Conservation (phyloP, 2,329 filamentous ascomycete species). For the Penicillium sp. region DNA sequence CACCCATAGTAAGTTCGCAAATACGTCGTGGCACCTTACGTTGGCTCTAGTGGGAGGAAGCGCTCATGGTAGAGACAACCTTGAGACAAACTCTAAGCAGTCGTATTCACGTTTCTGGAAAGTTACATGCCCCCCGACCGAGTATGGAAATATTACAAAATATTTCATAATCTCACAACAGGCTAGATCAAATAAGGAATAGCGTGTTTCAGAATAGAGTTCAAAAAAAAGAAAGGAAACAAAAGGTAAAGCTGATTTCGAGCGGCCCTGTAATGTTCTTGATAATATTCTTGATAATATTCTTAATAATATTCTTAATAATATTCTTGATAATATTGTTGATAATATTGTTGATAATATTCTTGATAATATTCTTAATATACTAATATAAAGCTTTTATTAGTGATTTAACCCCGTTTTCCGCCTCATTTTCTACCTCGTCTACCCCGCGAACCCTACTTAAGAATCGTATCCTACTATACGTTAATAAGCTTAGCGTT, state of each 20-base stretch:
- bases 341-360: no score
- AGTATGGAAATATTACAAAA: conserved; percentile 3
- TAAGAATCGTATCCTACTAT: no score
- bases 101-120: conserved; percentile 6
- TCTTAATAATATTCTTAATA: no score
- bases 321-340: no score
- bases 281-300: no score
- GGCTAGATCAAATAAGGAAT: conserved; percentile 1
- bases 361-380: no score
- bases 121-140: not conserved
- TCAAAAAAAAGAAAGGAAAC: conserved; percentile 4
- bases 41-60: not conserved
- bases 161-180: not conserved
- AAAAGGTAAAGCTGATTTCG: conserved; percentile 9
- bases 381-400: no score
- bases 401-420: no score
- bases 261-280: conserved; percentile 7
- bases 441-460: no score
- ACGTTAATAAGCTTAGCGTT: no score
- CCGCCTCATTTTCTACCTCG: no score
- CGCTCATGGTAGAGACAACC: not conserved
- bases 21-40: not conserved
- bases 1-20: not conserved
- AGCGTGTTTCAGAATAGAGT: conserved; percentile 10
- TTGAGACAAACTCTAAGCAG: not conserved